Conservation (phyloP, 169 alveolate genomes). For the Eimeria maxima region DNA sequence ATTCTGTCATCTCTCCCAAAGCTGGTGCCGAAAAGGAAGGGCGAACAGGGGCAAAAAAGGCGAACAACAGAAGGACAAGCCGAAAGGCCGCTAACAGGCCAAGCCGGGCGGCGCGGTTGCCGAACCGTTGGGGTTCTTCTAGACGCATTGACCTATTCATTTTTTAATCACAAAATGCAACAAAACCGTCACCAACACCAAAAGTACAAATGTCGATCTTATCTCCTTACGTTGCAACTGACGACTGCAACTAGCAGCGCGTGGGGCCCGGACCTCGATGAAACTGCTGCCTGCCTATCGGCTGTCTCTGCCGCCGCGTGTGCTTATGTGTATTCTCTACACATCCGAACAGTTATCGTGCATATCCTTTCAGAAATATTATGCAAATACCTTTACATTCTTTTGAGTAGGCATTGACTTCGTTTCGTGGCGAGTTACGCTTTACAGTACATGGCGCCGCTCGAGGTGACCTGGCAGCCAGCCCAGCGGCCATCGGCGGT, state of each 20-base stretch:
- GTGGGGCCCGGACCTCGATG: slow-evolving; percentile 53
- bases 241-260: slow-evolving; percentile 39
- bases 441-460: not conserved
- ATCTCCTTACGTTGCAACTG: not conserved
- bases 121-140: not conserved
- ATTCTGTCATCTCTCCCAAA: not conserved
- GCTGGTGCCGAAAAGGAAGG: slow-evolving; percentile 1
- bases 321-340: not conserved
- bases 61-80: slow-evolving; percentile 17
- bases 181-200: not conserved
- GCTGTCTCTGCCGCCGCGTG: slow-evolving; percentile 45
- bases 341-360: not conserved
- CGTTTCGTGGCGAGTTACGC: not conserved
- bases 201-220: not conserved
- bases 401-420: not conserved
- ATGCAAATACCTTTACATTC: not conserved
- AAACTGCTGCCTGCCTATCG: slow-evolving; percentile 34
- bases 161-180: not conserved
- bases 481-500: slow-evolving; percentile 26
- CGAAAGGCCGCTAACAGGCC: slow-evolving; percentile 20
- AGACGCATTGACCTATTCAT: not conserved
- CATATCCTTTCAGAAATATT: not conserved
- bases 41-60: not conserved
- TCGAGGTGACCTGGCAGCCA: slow-evolving; percentile 60
- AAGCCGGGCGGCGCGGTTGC: not conserved